A percentile compares a stretch with the other conserved stretches of the same genome.
Conservation (phyloP, 257 asterid genomes). For the Solanum bulbocastanum region DNA sequence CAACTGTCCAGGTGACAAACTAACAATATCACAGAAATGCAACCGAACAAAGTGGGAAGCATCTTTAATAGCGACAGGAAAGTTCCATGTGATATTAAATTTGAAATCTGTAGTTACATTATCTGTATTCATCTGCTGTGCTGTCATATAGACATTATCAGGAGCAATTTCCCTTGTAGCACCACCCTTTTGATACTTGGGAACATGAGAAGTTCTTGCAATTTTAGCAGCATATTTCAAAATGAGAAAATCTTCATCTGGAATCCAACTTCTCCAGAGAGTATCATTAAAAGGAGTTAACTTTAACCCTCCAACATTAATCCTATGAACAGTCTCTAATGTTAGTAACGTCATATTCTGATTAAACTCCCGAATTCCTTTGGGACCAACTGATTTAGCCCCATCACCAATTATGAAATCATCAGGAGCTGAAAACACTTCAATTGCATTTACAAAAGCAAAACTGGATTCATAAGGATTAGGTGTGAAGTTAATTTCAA, state of each 20-base stretch:
- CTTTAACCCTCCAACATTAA: constrained; percentile 71
- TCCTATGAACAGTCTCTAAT: constrained; percentile 63
- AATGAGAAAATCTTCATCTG: constrained; percentile 23
- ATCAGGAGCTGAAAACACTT: constrained; percentile 56
- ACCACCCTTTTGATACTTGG: constrained; percentile 33
- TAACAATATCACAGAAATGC: constrained; percentile 79
- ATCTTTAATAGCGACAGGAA: constrained; percentile 31
- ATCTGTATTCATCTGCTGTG: constrained; percentile 27
- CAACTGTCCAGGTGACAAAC: constrained; percentile 32
- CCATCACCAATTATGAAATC: constrained; percentile 58
- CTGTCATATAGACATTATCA: constrained; percentile 45
- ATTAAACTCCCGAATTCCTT: constrained; percentile 42
- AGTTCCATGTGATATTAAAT: constrained; percentile 68
- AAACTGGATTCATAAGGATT: constrained; percentile 18
- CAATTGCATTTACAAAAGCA: constrained; percentile 67
- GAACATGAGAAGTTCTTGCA: constrained; percentile 9
- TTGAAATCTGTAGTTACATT: constrained; percentile 22
- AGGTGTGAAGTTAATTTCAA: constrained; percentile 49
- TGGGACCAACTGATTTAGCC: constrained; percentile 29
- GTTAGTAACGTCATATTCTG: constrained; percentile 50
- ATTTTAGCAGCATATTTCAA: constrained; percentile 11
- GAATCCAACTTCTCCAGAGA: constrained; percentile 41
- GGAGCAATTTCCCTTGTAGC: constrained; percentile 48
- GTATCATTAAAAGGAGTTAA: constrained; percentile 69
- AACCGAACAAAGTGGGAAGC: constrained; percentile 47